phyloP scores from a whole-genome alignment of 2,329 filamentous ascomycete genomes.

The Aspergillus nomiae region DNA sequence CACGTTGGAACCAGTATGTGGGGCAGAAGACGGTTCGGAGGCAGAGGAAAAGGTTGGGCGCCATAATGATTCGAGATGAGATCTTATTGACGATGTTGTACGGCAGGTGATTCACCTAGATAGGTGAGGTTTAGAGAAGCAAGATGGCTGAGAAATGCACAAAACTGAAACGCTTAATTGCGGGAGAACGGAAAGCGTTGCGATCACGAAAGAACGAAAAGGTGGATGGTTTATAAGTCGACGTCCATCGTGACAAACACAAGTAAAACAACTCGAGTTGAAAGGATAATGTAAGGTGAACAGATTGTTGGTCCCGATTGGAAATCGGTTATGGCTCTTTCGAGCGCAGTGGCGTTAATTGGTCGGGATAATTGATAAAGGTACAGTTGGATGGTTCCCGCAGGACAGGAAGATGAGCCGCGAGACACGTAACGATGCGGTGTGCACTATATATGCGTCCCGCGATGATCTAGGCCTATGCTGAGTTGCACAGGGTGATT shows the following conservation, averaged over 20 bases:
- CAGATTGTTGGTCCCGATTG: background rate
- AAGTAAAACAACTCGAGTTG: slow-evolving; percentile 23
- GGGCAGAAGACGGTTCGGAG: slow-evolving; percentile 52
- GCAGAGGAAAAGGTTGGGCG: slow-evolving; percentile 54
- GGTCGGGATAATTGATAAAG: background rate
- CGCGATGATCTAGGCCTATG: slow-evolving; percentile 7
- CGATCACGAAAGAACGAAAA: slow-evolving; percentile 13
- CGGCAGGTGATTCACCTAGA: slow-evolving; percentile 1
- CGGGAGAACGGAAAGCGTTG: slow-evolving; percentile 10
- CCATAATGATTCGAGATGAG: slow-evolving; percentile 37
- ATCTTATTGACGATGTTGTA: background rate
- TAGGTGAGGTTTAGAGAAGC: slow-evolving; percentile 8
- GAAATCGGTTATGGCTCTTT: background rate
- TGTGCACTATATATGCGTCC: slow-evolving; percentile 9
- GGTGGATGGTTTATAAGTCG: slow-evolving; percentile 30
- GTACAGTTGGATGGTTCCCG: background rate
- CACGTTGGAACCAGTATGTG: slow-evolving; percentile 51
- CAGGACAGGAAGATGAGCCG: slow-evolving; percentile 9
- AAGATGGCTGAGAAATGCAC: background rate
- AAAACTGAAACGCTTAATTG: slow-evolving; percentile 29
- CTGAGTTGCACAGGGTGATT: slow-evolving; percentile 5
- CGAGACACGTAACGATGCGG: slow-evolving; percentile 16
- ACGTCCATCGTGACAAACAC: slow-evolving; percentile 33
- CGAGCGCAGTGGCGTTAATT: background rate
- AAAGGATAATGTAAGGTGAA: slow-evolving; percentile 14